Base-by-base conservation (phyloP, 768 basidiomycete species). In the Xerocomellus intermedius region DNA sequence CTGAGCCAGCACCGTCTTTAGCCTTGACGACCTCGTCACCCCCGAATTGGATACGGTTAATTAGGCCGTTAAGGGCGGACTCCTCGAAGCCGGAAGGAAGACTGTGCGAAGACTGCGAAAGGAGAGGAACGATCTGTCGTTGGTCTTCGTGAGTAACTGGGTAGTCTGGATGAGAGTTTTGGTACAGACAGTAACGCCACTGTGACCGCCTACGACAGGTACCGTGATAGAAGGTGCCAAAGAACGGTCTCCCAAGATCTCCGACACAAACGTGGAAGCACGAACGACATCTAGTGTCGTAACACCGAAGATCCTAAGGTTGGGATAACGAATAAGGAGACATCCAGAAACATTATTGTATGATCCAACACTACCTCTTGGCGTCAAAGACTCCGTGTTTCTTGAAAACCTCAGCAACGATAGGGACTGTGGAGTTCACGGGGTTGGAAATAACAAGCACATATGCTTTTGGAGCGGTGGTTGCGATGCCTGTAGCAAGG, bases 21-120 rank as follows among this genome's bases (percentile, higher is more conserved):
- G 97, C 97, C 77, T 97, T 90, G 70, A 98, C 96, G 67, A 98
- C 95, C 75, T 98, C 95, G 64, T 97, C 95, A 54, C 94, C 95
- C 53, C 95, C 95, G 66, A 91, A 97, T 72, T 96, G 94, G 64
- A 97, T 92, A 61, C 92, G 89, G 53, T 92, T 79, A 45, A 90
- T 78, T 47, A 98, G 81, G 14, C 78, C 74, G 26, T 85, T 83
- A 64, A 84, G 70, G 2, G 72, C 69, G 7, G 74, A 76, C 35
- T 75, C 64, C n/a, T 77, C 63, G 54, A 87, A 54, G 52, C 70
- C 69, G n/a, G 81, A 55, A 28, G 90, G 89, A 22, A 94, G 82
- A 16, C 89, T 78, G 62, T 89, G 86, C 30, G 89, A 82, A 28
- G 92, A 86, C 74, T 96, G 92, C 10, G 94, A 96, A 64, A 98